Evolutionary conservation across 768 basidiomycete genomes (phyloP), one percentile per base, ranked within the genome.

Genomic region (Sporobolomyces phaffii): DNA sequence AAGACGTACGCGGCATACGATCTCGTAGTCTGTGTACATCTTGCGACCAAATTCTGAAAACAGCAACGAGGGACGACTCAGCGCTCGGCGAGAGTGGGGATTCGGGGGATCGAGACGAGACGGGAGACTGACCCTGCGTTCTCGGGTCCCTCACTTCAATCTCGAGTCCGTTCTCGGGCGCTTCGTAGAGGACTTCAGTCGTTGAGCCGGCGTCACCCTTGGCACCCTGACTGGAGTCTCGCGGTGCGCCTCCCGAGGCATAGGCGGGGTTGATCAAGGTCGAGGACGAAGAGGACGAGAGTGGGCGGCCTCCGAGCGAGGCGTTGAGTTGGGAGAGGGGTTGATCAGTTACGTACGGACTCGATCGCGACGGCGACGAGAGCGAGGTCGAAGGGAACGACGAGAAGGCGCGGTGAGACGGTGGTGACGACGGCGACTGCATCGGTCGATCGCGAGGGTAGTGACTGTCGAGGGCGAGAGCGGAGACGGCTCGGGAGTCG

Each of bases 21-120:
- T 87, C 80, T 99, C 96, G 76, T 98, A 98, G 82, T 98, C 94
- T 45, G 96, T 99, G 79, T 90, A 99, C 93, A 94, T 94, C 83
- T 97, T 97, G 74, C 96, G 82, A 33, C 96, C 94, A 75, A 93
- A 91, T 34, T 92, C 92, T 91, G 76, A n/a, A 24, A n/a, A n/a
- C n/a, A 6, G 54, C 22, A 17, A 28, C 7, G 41, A 69, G 34
- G 15, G n/a, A n/a, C n/a, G n/a, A n/a, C n/a, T n/a, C n/a, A n/a
- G n/a, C n/a, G n/a, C n/a, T n/a, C n/a, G n/a, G n/a, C n/a, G 17
- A 22, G 24, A 51, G 24, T 31, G 34, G 24, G 17, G 33, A 34
- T 41, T 8, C 22, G 17, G 31, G 28, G 40, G 28, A 29, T 20
- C 10, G 51, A 2, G 38, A 44, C 31, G 31, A 7, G 17, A 26